Conservation (phyloP, 805 yeast species). For the Huiozyma sinensis region DNA sequence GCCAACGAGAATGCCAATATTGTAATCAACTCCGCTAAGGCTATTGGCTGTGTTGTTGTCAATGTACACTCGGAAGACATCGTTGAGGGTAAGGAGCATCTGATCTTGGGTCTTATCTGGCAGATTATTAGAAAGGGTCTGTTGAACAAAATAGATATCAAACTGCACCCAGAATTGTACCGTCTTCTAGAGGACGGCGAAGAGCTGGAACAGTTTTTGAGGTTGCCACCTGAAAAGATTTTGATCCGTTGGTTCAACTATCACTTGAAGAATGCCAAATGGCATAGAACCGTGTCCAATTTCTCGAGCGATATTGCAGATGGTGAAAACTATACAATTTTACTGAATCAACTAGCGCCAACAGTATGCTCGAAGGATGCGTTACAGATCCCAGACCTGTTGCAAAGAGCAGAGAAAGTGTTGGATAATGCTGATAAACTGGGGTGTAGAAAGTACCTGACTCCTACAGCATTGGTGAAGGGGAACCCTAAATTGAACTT, state of each 20-base stretch:
- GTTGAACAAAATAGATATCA: slow-evolving; percentile 89
- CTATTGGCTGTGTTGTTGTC: slow-evolving; percentile 96
- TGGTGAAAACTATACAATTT: slow-evolving; percentile 89
- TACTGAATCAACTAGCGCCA: slow-evolving; percentile 82
- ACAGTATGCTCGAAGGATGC: slow-evolving; percentile 74
- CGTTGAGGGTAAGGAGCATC: slow-evolving; percentile 87
- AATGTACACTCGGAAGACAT: slow-evolving; percentile 95
- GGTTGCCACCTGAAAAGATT: slow-evolving; percentile 96
- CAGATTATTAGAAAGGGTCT: slow-evolving; percentile 95
- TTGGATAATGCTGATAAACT: slow-evolving; percentile 80
- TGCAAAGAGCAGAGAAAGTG: slow-evolving; percentile 79
- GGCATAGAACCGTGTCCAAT: slow-evolving; percentile 76
- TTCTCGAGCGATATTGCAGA: slow-evolving; percentile 83
- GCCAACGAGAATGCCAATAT: slow-evolving; percentile 96
- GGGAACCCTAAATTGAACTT: slow-evolving; percentile 95
- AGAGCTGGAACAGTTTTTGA: slow-evolving; percentile 89
- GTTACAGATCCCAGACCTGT: slow-evolving; percentile 61
- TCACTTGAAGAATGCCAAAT: slow-evolving; percentile 86
- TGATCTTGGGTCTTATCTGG: slow-evolving; percentile 88
- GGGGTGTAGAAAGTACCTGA: slow-evolving; percentile 87
- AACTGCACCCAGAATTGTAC: slow-evolving; percentile 91
- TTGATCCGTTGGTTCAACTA: slow-evolving; percentile 95
- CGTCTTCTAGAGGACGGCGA: slow-evolving; percentile 92
- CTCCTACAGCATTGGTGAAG: slow-evolving; percentile 84
- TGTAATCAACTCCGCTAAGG: slow-evolving; percentile 96